phyloP scores from a whole-genome alignment of 345 rosid genomes.

The Eutrema yunnanense region DNA sequence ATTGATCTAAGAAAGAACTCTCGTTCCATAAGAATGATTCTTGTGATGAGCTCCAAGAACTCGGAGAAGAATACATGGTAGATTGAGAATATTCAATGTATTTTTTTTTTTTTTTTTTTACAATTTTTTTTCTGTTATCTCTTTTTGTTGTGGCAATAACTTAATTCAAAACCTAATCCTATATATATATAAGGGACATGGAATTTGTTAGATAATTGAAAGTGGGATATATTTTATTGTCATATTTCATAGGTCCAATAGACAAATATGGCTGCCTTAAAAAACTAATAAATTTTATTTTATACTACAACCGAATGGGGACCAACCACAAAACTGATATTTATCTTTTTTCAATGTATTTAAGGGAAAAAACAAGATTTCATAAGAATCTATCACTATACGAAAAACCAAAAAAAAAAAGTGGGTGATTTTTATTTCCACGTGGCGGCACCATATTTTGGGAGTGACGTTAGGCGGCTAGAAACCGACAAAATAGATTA shows the following conservation, averaged over 20 bases:
- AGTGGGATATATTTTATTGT: constrained; percentile 22
- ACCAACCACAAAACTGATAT: constrained; percentile 10
- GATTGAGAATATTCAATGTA: constrained; percentile 27
- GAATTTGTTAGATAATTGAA: constrained; percentile 7
- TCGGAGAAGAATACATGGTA: constrained; percentile 23
- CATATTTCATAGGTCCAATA: not conserved
- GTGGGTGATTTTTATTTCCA: constrained; percentile 14
- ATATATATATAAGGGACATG: constrained; percentile 26
- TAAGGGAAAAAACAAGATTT: constrained; percentile 3
- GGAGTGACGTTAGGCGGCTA: constrained; percentile 37
- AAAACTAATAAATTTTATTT: constrained; percentile 5
- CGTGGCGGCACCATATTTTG: constrained; percentile 4
- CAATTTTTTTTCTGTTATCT: not conserved
- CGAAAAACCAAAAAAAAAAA: not conserved
- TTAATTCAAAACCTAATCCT: constrained; percentile 18
- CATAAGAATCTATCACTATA: constrained; percentile 15
- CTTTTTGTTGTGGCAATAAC: constrained; percentile 6
- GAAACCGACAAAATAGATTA: constrained; percentile 8
- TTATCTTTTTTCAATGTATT: not conserved
- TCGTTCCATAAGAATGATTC: constrained; percentile 39
- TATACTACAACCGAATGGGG: constrained; percentile 3
- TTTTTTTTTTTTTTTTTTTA: not conserved
- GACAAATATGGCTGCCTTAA: constrained; percentile 33
- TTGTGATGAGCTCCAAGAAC: constrained; percentile 40
- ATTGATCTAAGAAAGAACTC: constrained; percentile 25